These are phyloP conservation scores for Heliosperma pusillum DNA, from an alignment of 148 eudicot genomes.

Conservation along the genomic window DNA sequence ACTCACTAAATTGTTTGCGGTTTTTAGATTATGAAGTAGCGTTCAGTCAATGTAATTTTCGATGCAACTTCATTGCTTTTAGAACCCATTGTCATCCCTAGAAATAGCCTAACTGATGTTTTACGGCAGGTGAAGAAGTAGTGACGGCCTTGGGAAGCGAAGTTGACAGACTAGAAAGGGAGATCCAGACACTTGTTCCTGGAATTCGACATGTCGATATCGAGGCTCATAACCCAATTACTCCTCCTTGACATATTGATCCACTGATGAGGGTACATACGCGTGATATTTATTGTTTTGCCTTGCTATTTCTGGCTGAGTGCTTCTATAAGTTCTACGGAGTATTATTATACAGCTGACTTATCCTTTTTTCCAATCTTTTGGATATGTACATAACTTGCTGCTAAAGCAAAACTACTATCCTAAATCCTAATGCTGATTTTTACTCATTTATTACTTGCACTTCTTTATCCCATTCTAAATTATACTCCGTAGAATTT, in stretches of 20 bases:
- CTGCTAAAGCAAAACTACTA: not conserved
- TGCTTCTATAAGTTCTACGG: not conserved
- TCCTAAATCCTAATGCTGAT: not conserved
- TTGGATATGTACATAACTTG: slow-evolving; percentile 15
- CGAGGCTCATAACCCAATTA: slow-evolving; percentile 86
- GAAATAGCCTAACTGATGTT: not conserved
- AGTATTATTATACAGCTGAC: not conserved
- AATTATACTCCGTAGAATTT: no score
- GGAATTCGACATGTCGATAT: slow-evolving; percentile 95
- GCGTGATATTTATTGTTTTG: not conserved
- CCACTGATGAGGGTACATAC: slow-evolving; percentile 8
- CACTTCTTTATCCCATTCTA: no score
- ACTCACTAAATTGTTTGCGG: not conserved
- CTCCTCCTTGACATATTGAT: slow-evolving; percentile 33
- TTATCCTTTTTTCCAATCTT: not conserved
- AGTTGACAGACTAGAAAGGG: slow-evolving; percentile 86
- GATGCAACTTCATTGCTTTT: no score
- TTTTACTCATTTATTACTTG: no score
- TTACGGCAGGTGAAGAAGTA: slow-evolving; percentile 75
- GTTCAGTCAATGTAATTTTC: not conserved
- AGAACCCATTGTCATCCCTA: no score
- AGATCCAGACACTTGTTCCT: slow-evolving; percentile 92
- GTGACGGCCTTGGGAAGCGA: slow-evolving; percentile 96
- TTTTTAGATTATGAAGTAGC: not conserved
- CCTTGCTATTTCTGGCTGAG: not conserved